Conservation (phyloP, 1,139 yeast species). For the Nakaseomyces sp. region DNA sequence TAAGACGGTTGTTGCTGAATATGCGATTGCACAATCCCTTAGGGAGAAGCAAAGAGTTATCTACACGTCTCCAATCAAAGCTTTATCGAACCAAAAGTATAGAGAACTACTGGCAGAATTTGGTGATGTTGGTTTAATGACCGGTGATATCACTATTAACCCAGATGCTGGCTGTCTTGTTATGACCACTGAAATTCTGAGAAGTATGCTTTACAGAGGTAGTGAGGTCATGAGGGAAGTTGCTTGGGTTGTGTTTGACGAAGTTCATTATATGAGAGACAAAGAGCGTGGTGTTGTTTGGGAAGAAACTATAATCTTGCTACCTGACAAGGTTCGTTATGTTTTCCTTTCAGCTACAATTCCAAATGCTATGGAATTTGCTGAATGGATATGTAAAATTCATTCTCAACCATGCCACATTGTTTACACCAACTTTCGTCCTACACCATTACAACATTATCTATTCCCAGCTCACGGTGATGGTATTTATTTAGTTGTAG, state of each 20-base stretch:
- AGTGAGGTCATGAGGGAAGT: conserved; percentile 95
- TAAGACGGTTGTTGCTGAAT: conserved; percentile 97
- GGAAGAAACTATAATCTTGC: conserved; percentile 95
- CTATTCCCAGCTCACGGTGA: conserved; percentile 95
- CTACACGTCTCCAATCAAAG: conserved; percentile 95
- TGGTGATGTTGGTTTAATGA: conserved; percentile 94
- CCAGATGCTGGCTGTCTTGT: conserved; percentile 95
- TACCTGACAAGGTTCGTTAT: conserved; percentile 89
- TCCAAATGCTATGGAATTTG: conserved; percentile 97
- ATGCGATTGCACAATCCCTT: conserved; percentile 92
- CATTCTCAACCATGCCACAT: conserved; percentile 97
- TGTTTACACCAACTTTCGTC: conserved; percentile 96
- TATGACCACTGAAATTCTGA: conserved; percentile 93
- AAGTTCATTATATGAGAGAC: conserved; percentile 93
- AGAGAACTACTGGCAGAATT: conserved; percentile 87
- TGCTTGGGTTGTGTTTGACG: conserved; percentile 93
- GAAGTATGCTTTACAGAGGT: conserved; percentile 89
- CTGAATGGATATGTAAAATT: conserved; percentile 94
- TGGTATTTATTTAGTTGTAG: conserved; percentile 95
- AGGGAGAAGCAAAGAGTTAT: conserved; percentile 89
- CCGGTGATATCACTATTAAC: conserved; percentile 96
- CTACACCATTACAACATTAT: conserved; percentile 96
- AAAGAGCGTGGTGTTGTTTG: conserved; percentile 97
- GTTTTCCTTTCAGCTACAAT: conserved; percentile 91
- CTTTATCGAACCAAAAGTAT: conserved; percentile 90